These are phyloP conservation scores for Globisporangium nagaii DNA, from an alignment of 352 stramenopile genomes.

Conservation along the genomic window DNA sequence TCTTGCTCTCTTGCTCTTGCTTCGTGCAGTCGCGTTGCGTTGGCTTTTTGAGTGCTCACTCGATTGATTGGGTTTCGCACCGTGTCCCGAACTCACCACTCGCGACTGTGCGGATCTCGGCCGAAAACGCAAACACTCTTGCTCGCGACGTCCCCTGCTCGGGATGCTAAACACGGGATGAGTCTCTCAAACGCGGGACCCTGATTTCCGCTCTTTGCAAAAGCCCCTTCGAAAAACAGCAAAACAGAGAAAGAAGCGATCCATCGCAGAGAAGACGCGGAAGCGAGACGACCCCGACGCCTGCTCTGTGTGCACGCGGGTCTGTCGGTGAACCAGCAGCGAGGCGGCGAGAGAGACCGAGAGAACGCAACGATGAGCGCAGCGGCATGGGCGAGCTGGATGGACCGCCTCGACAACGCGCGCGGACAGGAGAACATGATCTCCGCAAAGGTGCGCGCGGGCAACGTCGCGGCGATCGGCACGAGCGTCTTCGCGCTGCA, in stretches of 20 bases:
- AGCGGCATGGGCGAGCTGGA: constrained; percentile 68
- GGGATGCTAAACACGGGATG: background rate
- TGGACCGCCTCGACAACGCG: constrained; percentile 77
- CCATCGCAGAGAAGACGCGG: constrained; percentile 1
- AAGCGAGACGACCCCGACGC: background rate
- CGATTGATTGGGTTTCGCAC: constrained; percentile 6
- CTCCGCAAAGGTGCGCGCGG: constrained; percentile 57
- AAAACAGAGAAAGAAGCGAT: constrained; percentile 5
- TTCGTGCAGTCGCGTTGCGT: background rate
- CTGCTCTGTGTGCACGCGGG: background rate
- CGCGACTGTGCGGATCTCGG: background rate
- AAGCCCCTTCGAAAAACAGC: constrained; percentile 6
- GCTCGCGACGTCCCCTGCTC: background rate
- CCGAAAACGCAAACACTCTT: background rate
- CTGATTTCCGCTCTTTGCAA: constrained; percentile 7
- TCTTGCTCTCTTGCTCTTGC: background rate
- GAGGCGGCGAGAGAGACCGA: background rate
- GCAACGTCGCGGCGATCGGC: constrained; percentile 53
- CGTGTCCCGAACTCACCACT: constrained; percentile 5
- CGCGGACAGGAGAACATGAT: constrained; percentile 60
- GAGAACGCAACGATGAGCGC: constrained; percentile 41
- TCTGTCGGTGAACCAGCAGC: too few species aligned
- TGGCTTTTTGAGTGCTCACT: background rate
- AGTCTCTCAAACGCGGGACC: background rate
- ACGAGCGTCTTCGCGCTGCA: constrained; percentile 83